Evolutionary conservation across 2,329 filamentous ascomycete genomes (phyloP).

Genomic region (Pyricularia grisea): DNA sequence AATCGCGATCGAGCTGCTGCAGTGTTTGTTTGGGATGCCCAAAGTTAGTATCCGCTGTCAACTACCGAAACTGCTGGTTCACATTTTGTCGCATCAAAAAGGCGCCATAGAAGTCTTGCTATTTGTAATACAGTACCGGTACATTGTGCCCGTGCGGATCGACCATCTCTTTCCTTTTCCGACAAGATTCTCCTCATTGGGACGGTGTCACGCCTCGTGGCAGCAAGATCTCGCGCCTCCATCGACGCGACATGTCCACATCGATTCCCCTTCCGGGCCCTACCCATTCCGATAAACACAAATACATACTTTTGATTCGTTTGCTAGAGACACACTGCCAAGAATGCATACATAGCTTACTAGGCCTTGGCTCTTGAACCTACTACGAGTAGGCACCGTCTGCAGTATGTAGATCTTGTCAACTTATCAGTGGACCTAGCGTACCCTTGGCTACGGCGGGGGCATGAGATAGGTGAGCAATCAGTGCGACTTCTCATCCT

Average conservation of each 20-base stretch:
- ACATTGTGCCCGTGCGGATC: background rate
- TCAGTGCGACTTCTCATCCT: background rate
- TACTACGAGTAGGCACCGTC: too few relatives aligned
- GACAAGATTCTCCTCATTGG: background rate
- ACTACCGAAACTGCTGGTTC: background rate
- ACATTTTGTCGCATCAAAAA: background rate
- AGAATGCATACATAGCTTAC: too few relatives aligned
- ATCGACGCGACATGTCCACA: background rate
- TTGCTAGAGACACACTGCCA: too few relatives aligned
- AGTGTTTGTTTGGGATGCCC: background rate
- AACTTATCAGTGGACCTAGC: too few relatives aligned
- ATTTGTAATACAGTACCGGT: background rate
- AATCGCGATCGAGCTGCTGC: too few relatives aligned
- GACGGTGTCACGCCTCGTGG: background rate
- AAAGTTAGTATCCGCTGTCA: background rate
- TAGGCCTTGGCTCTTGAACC: too few relatives aligned
- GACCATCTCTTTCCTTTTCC: background rate
- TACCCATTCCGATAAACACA: background rate
- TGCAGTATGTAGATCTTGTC: too few relatives aligned
- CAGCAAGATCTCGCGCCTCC: background rate
- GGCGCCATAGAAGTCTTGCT: background rate
- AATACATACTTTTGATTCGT: too few relatives aligned
- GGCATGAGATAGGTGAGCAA: too few relatives aligned
- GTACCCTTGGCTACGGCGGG: too few relatives aligned
- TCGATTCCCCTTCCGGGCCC: background rate